Base-by-base conservation (phyloP, 1,284 basidiomycete species). In the Papiliotrema laurentii region DNA sequence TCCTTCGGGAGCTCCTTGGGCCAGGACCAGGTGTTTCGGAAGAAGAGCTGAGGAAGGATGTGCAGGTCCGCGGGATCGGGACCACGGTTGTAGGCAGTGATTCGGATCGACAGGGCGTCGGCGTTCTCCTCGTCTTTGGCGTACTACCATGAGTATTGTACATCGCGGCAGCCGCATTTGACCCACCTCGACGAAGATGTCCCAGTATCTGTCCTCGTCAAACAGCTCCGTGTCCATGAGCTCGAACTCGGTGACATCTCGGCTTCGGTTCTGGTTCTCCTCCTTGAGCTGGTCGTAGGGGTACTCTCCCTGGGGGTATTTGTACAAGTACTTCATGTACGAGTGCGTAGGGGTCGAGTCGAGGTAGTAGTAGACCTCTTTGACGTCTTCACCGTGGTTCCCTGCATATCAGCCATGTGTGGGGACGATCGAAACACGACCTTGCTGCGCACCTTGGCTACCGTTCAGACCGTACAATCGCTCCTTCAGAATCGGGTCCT, bases 261-360 rank as follows among this genome's bases (percentile, higher is more conserved):
- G 81, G 60, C 83, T 82, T 42, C 94, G 81, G 63, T 85, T 82
- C 59, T 82, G 77, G 66, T 86, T 93, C 76, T 97, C 92, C 45
- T 80, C 77, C 14, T 93, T 86, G 46, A 98, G 82, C 59, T 96
- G 81, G 68, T 97, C 90, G 75, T 98, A 98, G 0, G 94, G 94
- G 75, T 82, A 98, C 39, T 80, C 78, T 58, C 83, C 79, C 73
- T 98, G 94, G 14, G 94, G 93, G 65, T 97, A 97, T 74, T 97
- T 97, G 83, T 97, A 97, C 52, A 97, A 77, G 75, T 87, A 94
- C 75, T 97, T 98, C 94, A 97, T 97, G 81, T 97, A 98, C 27
- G 90, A 94, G 71, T 98, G 94, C 1, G 93, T 97, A 19, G 94
- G 94, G 0, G 94, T 96, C 45, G 89, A 96, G 75, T 97, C 94